A percentile compares a stretch with the other conserved stretches of the same genome.
These are phyloP conservation scores for Coemansia sp. DNA, from an alignment of 192 early-diverging fungal species.

Conservation along the genomic window DNA sequence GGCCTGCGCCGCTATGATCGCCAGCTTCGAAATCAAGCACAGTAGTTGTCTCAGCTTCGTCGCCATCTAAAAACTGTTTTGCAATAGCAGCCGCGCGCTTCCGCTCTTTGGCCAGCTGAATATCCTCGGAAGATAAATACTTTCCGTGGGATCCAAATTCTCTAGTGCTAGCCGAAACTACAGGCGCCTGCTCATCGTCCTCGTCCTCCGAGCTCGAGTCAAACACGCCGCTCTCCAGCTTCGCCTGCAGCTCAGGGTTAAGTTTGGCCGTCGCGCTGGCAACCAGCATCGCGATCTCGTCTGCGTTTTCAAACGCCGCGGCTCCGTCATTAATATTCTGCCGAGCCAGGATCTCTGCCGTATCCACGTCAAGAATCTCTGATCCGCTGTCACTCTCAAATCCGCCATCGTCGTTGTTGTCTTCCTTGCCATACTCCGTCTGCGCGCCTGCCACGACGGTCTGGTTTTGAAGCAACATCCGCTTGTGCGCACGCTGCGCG, in stretches of 20 bases:
- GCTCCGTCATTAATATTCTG: neutral
- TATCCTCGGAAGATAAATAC: too few relatives aligned
- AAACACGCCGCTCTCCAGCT: slow-evolving; percentile 42
- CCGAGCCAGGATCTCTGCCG: slow-evolving; percentile 14
- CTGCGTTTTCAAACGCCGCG: slow-evolving; percentile 30
- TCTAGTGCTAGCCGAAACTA: neutral
- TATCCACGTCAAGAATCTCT: slow-evolving; percentile 11
- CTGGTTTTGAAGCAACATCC: neutral
- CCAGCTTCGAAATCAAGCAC: neutral
- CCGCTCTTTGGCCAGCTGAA: slow-evolving; percentile 36
- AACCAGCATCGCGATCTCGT: slow-evolving; percentile 30
- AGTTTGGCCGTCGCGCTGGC: slow-evolving; percentile 8
- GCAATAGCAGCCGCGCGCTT: slow-evolving; percentile 35
- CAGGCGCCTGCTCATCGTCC: neutral
- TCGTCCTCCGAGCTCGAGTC: slow-evolving; percentile 38
- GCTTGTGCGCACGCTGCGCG: neutral
- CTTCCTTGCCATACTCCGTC: neutral
- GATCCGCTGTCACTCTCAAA: slow-evolving; percentile 20
- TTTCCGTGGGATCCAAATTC: slow-evolving; percentile 23
- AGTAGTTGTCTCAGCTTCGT: neutral
- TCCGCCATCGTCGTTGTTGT: neutral
- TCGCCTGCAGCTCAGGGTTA: slow-evolving; percentile 32
- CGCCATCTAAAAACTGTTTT: slow-evolving; percentile 8
- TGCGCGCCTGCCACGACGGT: neutral
- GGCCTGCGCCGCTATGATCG: neutral